Conservation (phyloP, 805 yeast genomes). For the Metschnikowia santaceciliae region DNA sequence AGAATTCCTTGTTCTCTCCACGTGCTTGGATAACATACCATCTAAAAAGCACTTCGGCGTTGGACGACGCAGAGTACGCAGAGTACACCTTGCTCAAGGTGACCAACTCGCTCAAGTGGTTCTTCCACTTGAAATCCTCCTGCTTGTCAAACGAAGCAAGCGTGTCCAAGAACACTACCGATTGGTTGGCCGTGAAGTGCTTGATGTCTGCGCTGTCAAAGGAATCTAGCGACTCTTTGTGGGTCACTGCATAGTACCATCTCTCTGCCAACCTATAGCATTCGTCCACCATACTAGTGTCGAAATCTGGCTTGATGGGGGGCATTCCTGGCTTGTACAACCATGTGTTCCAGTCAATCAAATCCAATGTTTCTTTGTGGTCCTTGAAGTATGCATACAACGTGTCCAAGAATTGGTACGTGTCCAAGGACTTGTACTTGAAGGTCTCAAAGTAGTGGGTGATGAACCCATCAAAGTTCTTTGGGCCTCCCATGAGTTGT, state of each 20-base stretch:
- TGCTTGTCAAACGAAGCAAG: slow-evolving; percentile 48
- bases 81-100: slow-evolving; percentile 33
- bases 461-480: slow-evolving; percentile 72
- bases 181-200: slow-evolving; percentile 67
- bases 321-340: slow-evolving; percentile 81
- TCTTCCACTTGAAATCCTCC: slow-evolving; percentile 35
- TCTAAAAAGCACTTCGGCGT: slow-evolving; percentile 79
- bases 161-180: slow-evolving; percentile 73
- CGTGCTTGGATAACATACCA: slow-evolving; percentile 67
- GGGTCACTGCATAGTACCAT: slow-evolving; percentile 50
- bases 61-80: slow-evolving; percentile 49
- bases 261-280: slow-evolving; percentile 61
- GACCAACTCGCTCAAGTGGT: slow-evolving; percentile 29
- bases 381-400: slow-evolving; percentile 60
- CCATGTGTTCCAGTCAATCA: slow-evolving; percentile 86
- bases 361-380: slow-evolving; percentile 52
- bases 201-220: slow-evolving; percentile 51
- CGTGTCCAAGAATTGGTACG: slow-evolving; percentile 75
- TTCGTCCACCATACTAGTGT: slow-evolving; percentile 71
- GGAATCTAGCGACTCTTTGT: slow-evolving; percentile 15
- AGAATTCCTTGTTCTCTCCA: slow-evolving; percentile 44
- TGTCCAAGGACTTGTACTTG: slow-evolving; percentile 69
- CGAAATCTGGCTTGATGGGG: slow-evolving; percentile 72
- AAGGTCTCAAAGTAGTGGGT: slow-evolving; percentile 70
- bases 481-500: slow-evolving; percentile 57